Conservation (phyloP, 768 basidiomycete genomes). For the Amanita pallidorosea region DNA sequence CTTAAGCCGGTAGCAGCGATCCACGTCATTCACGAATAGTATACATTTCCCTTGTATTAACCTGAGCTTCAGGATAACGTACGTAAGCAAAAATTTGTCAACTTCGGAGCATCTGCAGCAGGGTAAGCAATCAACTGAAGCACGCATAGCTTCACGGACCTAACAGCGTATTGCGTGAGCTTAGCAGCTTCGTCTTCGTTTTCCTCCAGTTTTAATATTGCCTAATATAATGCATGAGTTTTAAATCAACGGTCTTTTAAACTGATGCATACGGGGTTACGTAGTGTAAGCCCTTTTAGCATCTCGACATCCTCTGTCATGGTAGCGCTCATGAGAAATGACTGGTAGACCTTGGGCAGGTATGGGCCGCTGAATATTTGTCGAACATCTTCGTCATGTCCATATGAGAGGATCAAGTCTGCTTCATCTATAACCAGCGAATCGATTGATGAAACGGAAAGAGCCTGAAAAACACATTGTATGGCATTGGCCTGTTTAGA, state of each 20-base stretch:
- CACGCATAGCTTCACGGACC: conserved; percentile 27
- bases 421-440: conserved; percentile 96
- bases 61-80: conserved; percentile 93
- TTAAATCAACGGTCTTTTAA: background rate
- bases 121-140: conserved; percentile 2
- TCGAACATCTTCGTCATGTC: conserved; percentile 84
- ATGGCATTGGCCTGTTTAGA: background rate
- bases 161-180: conserved; percentile 79
- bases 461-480: conserved; percentile 28
- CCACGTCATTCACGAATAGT: conserved; percentile 93
- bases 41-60: conserved; percentile 95
- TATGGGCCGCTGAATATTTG: conserved; percentile 57
- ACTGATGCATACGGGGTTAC: conserved; percentile 58
- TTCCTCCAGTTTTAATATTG: conserved; percentile 80
- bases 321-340: conserved; percentile 95
- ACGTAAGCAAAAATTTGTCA: conserved; percentile 94
- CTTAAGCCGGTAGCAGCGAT: conserved; percentile 89
- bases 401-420: conserved; percentile 93
- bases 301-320: conserved; percentile 93
- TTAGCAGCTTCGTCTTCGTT: conserved; percentile 72
- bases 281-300: conserved; percentile 77
- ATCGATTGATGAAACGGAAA: conserved; percentile 59
- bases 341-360: conserved; percentile 77
- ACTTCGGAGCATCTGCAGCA: conserved; percentile 69
- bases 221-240: conserved; percentile 29